These are phyloP conservation scores for Pyrenula aspistea DNA, from an alignment of 495 filamentous ascomycete genomes.

Conservation along the genomic window DNA sequence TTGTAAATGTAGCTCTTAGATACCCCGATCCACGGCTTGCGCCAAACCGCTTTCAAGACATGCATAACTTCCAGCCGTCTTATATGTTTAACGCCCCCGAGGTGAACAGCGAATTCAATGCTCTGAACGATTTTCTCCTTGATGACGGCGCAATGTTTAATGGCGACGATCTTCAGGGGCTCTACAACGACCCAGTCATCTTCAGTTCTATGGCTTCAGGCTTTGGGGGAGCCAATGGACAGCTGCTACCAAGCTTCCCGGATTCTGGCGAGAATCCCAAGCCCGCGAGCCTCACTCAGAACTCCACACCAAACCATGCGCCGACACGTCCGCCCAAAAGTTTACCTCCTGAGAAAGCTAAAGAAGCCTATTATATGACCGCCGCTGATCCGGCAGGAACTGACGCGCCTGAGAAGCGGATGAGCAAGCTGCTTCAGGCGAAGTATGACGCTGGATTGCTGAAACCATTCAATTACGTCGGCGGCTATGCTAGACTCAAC, in stretches of 20 bases:
- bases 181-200: conserved; percentile 44
- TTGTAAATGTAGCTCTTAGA: conserved; percentile 30
- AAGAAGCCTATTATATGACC: conserved; percentile 88
- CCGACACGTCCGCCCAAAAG: conserved; percentile 44
- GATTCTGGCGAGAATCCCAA: conserved; percentile 12
- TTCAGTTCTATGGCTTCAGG: conserved; percentile 33
- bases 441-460: conserved; percentile 92
- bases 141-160: conserved; percentile 61
- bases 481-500: conserved; percentile 80
- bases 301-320: conserved; percentile 35
- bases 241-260: conserved; percentile 21
- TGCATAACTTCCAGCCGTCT: conserved; percentile 85
- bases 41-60: conserved; percentile 80
- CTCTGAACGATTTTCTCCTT: conserved; percentile 87
- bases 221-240: conserved; percentile 18
- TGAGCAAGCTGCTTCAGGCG: conserved; percentile 87
- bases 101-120: conserved; percentile 87
- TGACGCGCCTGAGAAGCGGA: conserved; percentile 82
- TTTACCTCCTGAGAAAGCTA: conserved; percentile 65
- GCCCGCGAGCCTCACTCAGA: conserved; percentile 23
- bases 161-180: conserved; percentile 45
- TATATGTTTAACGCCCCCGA: conserved; percentile 95
- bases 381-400: conserved; percentile 90
- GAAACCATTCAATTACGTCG: conserved; percentile 95
- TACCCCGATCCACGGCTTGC: conserved; percentile 57